Percentiles rank a stretch among this genome's conserved stretches.
phyloP scores from a whole-genome alignment of 805 yeast genomes.

The Candida insectalens region DNA sequence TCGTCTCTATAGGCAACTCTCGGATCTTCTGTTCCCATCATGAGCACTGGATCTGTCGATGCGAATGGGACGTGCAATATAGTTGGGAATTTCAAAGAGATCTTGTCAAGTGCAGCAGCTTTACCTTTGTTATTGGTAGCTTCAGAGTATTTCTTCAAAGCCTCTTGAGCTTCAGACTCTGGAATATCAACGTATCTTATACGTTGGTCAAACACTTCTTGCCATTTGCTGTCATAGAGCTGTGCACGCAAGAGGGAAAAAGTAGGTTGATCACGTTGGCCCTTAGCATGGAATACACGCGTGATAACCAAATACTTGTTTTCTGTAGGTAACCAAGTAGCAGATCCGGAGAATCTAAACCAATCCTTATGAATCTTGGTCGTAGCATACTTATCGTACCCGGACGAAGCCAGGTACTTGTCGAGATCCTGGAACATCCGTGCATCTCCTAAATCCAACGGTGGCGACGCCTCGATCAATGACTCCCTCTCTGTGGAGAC shows the following conservation, averaged over 20 bases:
- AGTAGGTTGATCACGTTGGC: conserved; percentile 31
- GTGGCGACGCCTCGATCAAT: neutral
- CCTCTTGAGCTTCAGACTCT: conserved; percentile 20
- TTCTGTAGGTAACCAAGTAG: conserved; percentile 43
- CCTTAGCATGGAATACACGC: conserved; percentile 32
- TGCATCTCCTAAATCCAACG: neutral
- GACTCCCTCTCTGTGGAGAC: neutral
- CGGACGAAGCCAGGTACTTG: neutral
- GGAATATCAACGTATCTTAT: conserved; percentile 25
- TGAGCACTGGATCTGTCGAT: conserved; percentile 1
- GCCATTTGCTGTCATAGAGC: conserved; percentile 35
- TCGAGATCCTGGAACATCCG: neutral
- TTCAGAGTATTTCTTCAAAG: conserved; percentile 18
- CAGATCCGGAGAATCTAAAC: conserved; percentile 39
- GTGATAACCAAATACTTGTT: conserved; percentile 39
- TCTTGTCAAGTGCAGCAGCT: conserved; percentile 15
- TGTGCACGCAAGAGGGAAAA: conserved; percentile 34
- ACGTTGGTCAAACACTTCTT: conserved; percentile 29
- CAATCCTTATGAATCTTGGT: conserved; percentile 17
- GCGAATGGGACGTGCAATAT: conserved; percentile 19
- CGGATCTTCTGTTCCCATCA: conserved; percentile 42
- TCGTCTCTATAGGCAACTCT: conserved; percentile 27
- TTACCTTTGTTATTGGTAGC: conserved; percentile 8
- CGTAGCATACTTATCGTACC: neutral
- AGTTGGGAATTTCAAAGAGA: conserved; percentile 23